Percentiles rank a stretch among this genome's conserved stretches.
These are phyloP conservation scores for Paecilomyces dactylethromorphus DNA, from an alignment of 2,329 filamentous ascomycete species.

Conservation along the genomic window DNA sequence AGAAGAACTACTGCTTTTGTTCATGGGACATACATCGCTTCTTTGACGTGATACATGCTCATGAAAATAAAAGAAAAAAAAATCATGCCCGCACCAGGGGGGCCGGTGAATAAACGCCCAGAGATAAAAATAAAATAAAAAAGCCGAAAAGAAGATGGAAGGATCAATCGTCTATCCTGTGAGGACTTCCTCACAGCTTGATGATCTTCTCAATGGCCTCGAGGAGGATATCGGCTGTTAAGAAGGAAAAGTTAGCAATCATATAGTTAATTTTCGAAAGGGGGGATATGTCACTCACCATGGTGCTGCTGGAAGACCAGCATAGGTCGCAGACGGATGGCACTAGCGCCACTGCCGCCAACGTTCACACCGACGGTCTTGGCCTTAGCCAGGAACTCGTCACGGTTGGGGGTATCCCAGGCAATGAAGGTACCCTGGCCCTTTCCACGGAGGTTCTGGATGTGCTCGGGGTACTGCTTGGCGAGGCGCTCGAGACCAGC, in stretches of 20 bases:
- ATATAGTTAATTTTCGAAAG: not conserved
- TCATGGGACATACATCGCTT: not conserved
- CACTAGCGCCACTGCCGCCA: conserved; percentile 68
- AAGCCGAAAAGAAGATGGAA: not conserved
- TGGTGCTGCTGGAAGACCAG: conserved; percentile 88
- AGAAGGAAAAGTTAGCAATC: conserved; percentile 11
- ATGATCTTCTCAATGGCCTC: conserved; percentile 71
- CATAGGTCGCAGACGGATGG: conserved; percentile 82
- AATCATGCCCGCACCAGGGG: not conserved
- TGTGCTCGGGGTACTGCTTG: conserved; percentile 65
- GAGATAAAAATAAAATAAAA: not conserved
- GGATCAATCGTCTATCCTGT: not conserved
- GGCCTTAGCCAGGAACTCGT: conserved; percentile 70
- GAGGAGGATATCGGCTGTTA: conserved; percentile 64
- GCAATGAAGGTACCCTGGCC: conserved; percentile 88
- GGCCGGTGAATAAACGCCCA: not conserved
- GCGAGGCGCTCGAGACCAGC: conserved; percentile 61
- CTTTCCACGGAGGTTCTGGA: conserved; percentile 79
- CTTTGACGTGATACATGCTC: not conserved
- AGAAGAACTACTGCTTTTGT: no score
- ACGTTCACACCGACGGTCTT: conserved; percentile 82
- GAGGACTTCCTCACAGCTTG: conserved; percentile 32
- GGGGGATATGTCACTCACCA: conserved; percentile 37
- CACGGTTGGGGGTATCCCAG: conserved; percentile 75
- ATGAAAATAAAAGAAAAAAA: not conserved